These are phyloP conservation scores for Lojkania enalia DNA, from an alignment of 2,329 filamentous ascomycete species.

Conservation along the genomic window DNA sequence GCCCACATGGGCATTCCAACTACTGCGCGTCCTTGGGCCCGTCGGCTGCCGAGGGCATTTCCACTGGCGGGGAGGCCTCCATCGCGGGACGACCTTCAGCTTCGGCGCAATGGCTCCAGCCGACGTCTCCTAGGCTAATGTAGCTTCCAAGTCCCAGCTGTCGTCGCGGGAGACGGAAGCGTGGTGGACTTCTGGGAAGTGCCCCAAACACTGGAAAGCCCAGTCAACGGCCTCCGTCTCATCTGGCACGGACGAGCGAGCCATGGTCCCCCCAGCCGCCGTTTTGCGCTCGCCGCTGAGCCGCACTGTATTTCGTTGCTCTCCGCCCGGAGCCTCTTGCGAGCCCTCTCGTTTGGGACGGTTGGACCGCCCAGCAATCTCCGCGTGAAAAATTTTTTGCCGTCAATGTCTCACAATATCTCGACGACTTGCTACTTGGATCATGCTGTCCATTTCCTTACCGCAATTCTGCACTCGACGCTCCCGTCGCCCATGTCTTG, in stretches of 20 bases:
- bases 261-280: slow-evolving; percentile 35
- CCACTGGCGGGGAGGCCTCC: not conserved
- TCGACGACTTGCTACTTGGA: slow-evolving; percentile 24
- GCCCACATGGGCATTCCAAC: slow-evolving; percentile 2
- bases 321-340: slow-evolving; percentile 35
- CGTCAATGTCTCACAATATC: slow-evolving; percentile 37
- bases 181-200: slow-evolving; percentile 10
- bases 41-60: not conserved
- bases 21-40: not conserved
- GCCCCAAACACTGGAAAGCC: slow-evolving; percentile 26
- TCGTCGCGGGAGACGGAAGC: slow-evolving; percentile 31
- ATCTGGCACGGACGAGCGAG: slow-evolving; percentile 11
- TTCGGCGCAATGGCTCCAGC: slow-evolving; percentile 2
- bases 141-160: slow-evolving; percentile 22
- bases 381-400: slow-evolving; percentile 40
- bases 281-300: slow-evolving; percentile 37
- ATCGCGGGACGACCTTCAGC: slow-evolving; percentile 1
- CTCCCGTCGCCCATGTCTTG: slow-evolving; percentile 6
- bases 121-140: not conserved
- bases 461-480: slow-evolving; percentile 36
- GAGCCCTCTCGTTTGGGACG: slow-evolving; percentile 19
- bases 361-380: slow-evolving; percentile 36
- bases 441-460: slow-evolving; percentile 33
- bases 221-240: slow-evolving; percentile 37
- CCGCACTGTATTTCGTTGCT: slow-evolving; percentile 33